A percentile compares a stretch with the other conserved stretches of the same genome.
Evolutionary conservation across 306 rosid genomes (phyloP).

Genomic region (Nissolia schottii): DNA sequence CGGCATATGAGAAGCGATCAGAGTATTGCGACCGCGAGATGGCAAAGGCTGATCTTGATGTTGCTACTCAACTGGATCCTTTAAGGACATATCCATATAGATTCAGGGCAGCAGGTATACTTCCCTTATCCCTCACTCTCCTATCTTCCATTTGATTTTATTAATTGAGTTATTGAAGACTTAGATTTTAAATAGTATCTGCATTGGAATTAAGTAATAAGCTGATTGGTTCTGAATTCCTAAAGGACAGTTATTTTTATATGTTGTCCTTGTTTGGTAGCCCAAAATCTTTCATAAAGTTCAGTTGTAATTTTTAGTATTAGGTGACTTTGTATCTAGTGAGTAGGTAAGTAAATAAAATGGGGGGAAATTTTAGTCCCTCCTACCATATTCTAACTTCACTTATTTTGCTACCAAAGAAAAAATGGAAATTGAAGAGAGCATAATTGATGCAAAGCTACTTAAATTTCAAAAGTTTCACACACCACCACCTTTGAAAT

Average conservation of each 20-base stretch:
- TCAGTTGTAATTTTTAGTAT: background rate
- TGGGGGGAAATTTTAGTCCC: background rate
- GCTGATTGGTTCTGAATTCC: background rate
- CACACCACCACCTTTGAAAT: background rate
- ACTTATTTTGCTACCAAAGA: background rate
- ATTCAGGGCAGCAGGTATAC: constrained; percentile 85
- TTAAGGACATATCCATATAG: constrained; percentile 78
- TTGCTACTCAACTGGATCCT: constrained; percentile 67
- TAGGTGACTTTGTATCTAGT: background rate
- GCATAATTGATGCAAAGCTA: background rate
- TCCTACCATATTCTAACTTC: background rate
- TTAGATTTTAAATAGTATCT: no score
- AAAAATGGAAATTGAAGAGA: background rate
- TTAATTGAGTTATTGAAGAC: no score
- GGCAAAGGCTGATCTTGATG: constrained; percentile 69
- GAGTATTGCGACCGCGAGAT: constrained; percentile 75
- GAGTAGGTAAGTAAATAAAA: background rate
- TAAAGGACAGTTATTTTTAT: background rate
- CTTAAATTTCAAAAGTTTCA: background rate
- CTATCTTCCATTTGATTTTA: background rate
- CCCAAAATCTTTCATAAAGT: background rate
- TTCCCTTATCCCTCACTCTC: background rate
- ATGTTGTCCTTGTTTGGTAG: background rate
- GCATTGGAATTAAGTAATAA: background rate
- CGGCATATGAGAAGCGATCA: constrained; percentile 85